Evolutionary conservation across 1,284 basidiomycete species (phyloP).

Genomic region (Veloboletus limbatus): DNA sequence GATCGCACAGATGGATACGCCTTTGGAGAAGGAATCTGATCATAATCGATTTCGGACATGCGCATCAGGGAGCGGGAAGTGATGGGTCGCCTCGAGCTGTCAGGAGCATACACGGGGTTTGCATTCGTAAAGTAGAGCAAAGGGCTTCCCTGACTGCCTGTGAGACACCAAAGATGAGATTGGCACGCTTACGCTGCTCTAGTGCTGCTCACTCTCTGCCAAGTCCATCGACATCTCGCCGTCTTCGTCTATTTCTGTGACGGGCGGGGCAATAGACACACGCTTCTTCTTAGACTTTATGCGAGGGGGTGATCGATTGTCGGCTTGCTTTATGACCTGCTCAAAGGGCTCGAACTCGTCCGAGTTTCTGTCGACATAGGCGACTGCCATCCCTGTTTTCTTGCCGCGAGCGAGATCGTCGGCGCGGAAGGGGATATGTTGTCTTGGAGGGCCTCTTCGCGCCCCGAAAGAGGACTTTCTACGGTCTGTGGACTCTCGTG

Average conservation of each 20-base stretch:
- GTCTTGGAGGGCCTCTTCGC: conserved; percentile 43
- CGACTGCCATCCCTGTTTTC: conserved; percentile 69
- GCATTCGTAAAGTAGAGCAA: conserved; percentile 54
- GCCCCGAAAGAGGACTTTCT: conserved; percentile 35
- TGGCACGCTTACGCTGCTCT: not conserved
- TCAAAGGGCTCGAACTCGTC: conserved; percentile 86
- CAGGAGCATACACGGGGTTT: conserved; percentile 45
- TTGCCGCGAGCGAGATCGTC: conserved; percentile 73
- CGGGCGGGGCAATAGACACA: conserved; percentile 38
- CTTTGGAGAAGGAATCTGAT: conserved; percentile 65
- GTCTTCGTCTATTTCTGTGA: conserved; percentile 49
- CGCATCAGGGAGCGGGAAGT: conserved; percentile 51
- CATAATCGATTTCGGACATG: conserved; percentile 58
- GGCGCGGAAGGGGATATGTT: conserved; percentile 71
- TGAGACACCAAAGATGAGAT: conserved; percentile 8
- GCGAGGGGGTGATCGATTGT: conserved; percentile 59
- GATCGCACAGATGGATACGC: conserved; percentile 38
- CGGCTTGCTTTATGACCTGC: conserved; percentile 68
- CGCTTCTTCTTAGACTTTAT: conserved; percentile 47
- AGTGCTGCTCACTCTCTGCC: conserved; percentile 47
- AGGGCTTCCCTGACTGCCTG: conserved; percentile 42
- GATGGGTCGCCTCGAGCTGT: conserved; percentile 44
- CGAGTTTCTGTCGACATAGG: conserved; percentile 65
- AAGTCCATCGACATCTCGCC: conserved; percentile 74
- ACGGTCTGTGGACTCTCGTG: conserved; percentile 26